Conservation (phyloP, 169 alveolate genomes). For the Cryptosporidium tyzzeri region DNA sequence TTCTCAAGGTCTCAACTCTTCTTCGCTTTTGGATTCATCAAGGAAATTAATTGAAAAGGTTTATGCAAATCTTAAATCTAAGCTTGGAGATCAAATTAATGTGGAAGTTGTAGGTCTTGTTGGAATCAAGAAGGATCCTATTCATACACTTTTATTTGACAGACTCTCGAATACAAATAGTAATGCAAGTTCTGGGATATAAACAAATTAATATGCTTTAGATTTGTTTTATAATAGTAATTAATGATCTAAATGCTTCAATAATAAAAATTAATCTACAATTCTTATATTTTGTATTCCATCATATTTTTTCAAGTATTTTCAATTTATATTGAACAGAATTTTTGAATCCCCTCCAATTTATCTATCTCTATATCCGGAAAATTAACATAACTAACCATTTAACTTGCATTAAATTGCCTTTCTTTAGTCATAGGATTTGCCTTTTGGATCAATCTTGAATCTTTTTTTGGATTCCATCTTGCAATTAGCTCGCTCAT, state of each 20-base stretch:
- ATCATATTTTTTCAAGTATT: neutral
- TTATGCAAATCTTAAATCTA: constrained; percentile 53
- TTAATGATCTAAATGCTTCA: constrained; percentile 8
- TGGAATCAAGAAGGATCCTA: constrained; percentile 67
- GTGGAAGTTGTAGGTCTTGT: constrained; percentile 69
- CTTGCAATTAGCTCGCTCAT: constrained; percentile 74
- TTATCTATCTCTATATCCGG: neutral
- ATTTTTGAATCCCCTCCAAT: neutral
- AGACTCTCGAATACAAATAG: constrained; percentile 56
- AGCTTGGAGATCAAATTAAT: constrained; percentile 74
- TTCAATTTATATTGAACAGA: neutral
- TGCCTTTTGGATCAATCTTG: constrained; percentile 49
- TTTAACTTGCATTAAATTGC: constrained; percentile 2
- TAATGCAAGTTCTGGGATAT: constrained; percentile 12
- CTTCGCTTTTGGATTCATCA: constrained; percentile 40
- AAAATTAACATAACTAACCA: constrained; percentile 27
- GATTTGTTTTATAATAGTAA: neutral
- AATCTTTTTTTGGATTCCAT: constrained; percentile 72
- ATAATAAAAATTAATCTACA: neutral
- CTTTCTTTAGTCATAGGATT: constrained; percentile 15
- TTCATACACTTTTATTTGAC: constrained; percentile 58
- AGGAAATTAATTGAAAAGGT: constrained; percentile 61
- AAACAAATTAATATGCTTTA: neutral
- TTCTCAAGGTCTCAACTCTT: constrained; percentile 68
- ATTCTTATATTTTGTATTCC: neutral